Base-by-base conservation (phyloP, 495 filamentous ascomycete species). In the Ramalina peruviana region DNA sequence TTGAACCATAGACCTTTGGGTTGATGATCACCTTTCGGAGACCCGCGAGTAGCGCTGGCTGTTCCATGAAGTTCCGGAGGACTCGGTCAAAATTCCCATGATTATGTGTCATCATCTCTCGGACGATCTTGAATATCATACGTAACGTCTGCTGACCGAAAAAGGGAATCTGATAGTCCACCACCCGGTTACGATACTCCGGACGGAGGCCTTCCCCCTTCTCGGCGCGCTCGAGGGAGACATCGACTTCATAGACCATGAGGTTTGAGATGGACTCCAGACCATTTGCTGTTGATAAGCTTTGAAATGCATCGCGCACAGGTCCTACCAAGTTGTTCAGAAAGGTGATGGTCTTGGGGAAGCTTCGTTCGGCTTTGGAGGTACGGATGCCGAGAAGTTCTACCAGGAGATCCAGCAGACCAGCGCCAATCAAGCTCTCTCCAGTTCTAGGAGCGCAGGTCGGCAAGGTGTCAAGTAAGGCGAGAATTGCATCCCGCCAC, bases 81-180 rank as follows among this genome's bases (percentile, higher is more conserved):
- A 94, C 66, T 30, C 93, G 82, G 60, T 97, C 92, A 46, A 86
- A 85, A 51, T 86, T 89, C 46, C 84, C 86, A 50, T 82, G 83
- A 36, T 77, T 81, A 62, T 88, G 83, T 10, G 82, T 74, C 85
- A 97, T 90, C 71, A 95, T 81, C 63, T 96, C 89, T 56, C 92
- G 87, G 57, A 94, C 85, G 60, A 97, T 94, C 61, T 93, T 94
- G 67, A 96, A 86, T 42, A 96, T 74, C 79, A 85, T 89, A 52
- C 90, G 88, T 15, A 97, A 72, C 7, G 85, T 86, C 64, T 94
- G 85, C 59, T 97, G 92, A 52, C 92, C 84, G 60, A 86, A 84
- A 61, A 82, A 94, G 0, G 88, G 86, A 49, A 97, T 89, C 54
- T 85, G 76, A 60, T 96, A 99, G 63, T 99, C 93, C 16, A 88